Evolutionary conservation across 1,284 basidiomycete species (phyloP), one percentile per base, ranked within the genome.

Genomic region (Stygiomarasmius scandens): DNA sequence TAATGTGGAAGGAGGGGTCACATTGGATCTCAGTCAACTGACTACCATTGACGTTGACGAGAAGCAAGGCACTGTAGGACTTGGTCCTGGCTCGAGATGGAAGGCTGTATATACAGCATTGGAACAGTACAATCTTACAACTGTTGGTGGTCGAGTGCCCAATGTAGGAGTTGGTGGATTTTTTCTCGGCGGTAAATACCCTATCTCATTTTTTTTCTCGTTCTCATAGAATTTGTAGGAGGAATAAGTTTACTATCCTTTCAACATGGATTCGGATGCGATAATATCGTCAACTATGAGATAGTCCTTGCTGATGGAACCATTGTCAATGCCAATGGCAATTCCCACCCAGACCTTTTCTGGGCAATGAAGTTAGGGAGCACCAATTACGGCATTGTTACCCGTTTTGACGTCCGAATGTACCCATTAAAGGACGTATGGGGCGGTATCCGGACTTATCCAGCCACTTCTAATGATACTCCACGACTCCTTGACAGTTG

Each of bases 91-190:
- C 11, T 61, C 64, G 34, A 64, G 65, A 3, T 77, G 73, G 75
- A 67, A 67, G 27, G 63, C 71, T 16, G 74, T 76, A 9, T 77
- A 77, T 55, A 45, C 51, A 22, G 64, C 61, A 19, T 56, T 76
- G 5, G 62, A 63, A 8, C 61, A 60, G 1, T 56, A 61, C 19
- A 67, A 69, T 29, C 55, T 69, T 38, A 74, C 64, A 36, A 70
- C 73, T 5, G 68, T 72, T 1, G 76, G 76, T 25, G 74, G 74
- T 23, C 67, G 73, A 2, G 63, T 66, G 8, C 56, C 67, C 8
- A 65, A 68, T 20, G 72, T 75, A 22, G 74, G 75, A 19, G 69
- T 75, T 19, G 67, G 67, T 12, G 73, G 73, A 6, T 71, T 69
- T 41, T 64, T 68, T 2, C 61, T 74, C 0, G 71, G 72, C 24